These are phyloP conservation scores for Tagetes erecta DNA, from an alignment of 129 eudicot species.

Conservation along the genomic window DNA sequence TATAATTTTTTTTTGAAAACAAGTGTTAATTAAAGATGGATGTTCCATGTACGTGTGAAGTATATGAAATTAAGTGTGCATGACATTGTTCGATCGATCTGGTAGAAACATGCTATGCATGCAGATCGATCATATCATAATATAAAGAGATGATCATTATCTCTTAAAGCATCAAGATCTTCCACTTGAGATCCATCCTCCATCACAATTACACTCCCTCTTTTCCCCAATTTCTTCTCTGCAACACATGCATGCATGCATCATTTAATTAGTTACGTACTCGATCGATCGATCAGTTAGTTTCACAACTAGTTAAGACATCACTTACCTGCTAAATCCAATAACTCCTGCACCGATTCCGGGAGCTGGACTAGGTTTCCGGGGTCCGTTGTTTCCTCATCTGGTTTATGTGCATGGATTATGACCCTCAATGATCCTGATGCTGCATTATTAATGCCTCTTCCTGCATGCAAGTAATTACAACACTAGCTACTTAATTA, in stretches of 20 bases:
- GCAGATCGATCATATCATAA: too few relatives aligned
- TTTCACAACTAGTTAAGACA: too few relatives aligned
- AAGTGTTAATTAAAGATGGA: too few relatives aligned
- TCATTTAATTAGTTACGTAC: too few relatives aligned
- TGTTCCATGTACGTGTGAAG: too few relatives aligned
- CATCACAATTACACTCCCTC: constrained; percentile 52
- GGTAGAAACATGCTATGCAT: too few relatives aligned
- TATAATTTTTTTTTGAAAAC: too few relatives aligned
- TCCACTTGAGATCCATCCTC: constrained; percentile 66
- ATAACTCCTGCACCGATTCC: constrained; percentile 51
- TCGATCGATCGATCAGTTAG: too few relatives aligned
- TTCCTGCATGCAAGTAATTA: constrained; percentile 48
- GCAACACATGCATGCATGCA: too few relatives aligned
- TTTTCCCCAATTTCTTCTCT: constrained; percentile 53
- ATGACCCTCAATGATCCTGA: constrained; percentile 47
- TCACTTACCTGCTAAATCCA: constrained; percentile 65
- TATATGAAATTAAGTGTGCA: too few relatives aligned
- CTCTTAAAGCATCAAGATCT: constrained; percentile 61
- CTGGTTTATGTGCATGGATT: constrained; percentile 76
- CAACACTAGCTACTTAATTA: too few relatives aligned
- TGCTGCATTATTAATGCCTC: constrained; percentile 23
- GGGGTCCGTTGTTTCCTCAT: constrained; percentile 34
- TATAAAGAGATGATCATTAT: constrained; percentile 56
- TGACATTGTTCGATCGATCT: too few relatives aligned
- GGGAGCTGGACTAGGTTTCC: constrained; percentile 70